These are phyloP conservation scores for Mortierella hygrophila DNA, from an alignment of 192 early-diverging fungal species.

Conservation along the genomic window DNA sequence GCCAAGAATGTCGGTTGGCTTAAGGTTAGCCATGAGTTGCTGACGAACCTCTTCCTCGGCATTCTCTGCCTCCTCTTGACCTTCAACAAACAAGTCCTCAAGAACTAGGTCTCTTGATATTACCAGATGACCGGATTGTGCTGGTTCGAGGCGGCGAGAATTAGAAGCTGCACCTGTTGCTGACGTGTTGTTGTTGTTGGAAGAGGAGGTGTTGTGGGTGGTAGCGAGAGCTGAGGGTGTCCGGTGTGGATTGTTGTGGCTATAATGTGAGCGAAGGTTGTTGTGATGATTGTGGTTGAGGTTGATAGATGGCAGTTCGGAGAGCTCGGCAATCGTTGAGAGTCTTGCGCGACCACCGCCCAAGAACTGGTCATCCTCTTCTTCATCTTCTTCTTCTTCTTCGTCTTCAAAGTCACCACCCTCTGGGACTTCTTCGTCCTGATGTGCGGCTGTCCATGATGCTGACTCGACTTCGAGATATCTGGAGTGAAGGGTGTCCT, in stretches of 20 bases:
- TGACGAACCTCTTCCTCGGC: slow-evolving; percentile 23
- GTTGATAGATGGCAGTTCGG: slow-evolving; percentile 46
- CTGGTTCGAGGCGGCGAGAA: slow-evolving; percentile 1
- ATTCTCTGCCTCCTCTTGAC: slow-evolving; percentile 19
- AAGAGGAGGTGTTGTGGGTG: not conserved
- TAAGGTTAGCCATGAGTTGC: slow-evolving; percentile 41
- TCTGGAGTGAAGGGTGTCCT: slow-evolving; percentile 9
- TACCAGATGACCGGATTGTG: slow-evolving; percentile 20
- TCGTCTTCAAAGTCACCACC: slow-evolving; percentile 7
- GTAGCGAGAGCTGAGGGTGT: not conserved
- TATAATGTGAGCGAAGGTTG: not conserved
- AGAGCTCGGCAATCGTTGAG: slow-evolving; percentile 48
- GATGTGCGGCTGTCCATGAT: slow-evolving; percentile 10
- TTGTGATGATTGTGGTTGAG: slow-evolving; percentile 15
- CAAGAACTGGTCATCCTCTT: slow-evolving; percentile 30
- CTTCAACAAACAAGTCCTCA: slow-evolving; percentile 50
- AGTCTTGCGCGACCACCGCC: slow-evolving; percentile 21
- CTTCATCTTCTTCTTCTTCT: slow-evolving; percentile 17
- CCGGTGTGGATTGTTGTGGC: not conserved
- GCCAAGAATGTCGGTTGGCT: slow-evolving; percentile 48
- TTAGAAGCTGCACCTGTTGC: slow-evolving; percentile 6
- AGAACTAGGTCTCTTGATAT: slow-evolving; percentile 41
- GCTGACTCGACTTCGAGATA: slow-evolving; percentile 39
- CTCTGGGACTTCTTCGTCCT: not conserved
- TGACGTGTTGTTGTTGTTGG: not conserved